Conservation (phyloP, 352 stramenopile genomes). For the Pythium inflatum region DNA sequence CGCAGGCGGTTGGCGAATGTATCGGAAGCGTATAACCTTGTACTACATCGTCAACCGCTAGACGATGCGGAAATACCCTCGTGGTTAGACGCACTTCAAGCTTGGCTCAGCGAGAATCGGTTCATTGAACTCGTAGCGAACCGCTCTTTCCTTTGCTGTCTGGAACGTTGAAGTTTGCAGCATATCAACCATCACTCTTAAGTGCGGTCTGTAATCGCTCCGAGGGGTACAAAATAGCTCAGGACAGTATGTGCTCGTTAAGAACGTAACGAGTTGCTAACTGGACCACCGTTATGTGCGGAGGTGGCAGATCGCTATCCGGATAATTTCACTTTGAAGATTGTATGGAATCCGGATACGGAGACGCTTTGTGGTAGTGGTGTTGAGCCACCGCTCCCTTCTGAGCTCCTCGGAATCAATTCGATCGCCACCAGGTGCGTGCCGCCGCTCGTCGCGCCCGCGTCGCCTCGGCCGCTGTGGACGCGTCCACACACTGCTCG, state of each 20-base stretch:
- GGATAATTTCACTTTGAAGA: slow-evolving; percentile 25
- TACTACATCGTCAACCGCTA: too few species aligned
- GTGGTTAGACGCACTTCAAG: too few species aligned
- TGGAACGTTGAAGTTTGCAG: too few species aligned
- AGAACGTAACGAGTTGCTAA: slow-evolving; percentile 25
- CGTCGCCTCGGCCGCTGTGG: neutral
- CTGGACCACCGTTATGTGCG: slow-evolving; percentile 34
- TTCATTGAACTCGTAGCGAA: too few species aligned
- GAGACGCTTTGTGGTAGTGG: slow-evolving; percentile 40
- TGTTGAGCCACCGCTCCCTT: slow-evolving; percentile 34
- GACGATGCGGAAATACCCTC: too few species aligned
- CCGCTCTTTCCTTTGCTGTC: too few species aligned
- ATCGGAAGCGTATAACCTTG: too few species aligned
- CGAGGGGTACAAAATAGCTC: too few species aligned
- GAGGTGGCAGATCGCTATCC: slow-evolving; percentile 24
- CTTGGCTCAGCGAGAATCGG: too few species aligned
- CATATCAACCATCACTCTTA: neutral
- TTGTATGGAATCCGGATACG: slow-evolving; percentile 33
- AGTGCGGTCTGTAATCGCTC: too few species aligned
- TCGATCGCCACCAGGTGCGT: slow-evolving; percentile 40
- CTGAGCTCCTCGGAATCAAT: slow-evolving; percentile 37
- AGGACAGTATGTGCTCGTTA: neutral
- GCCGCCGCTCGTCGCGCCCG: neutral
- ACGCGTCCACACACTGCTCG: neutral
- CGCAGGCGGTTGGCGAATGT: too few species aligned